Conservation (phyloP, 345 rosid genomes). For the Eucalyptus cloeziana region DNA sequence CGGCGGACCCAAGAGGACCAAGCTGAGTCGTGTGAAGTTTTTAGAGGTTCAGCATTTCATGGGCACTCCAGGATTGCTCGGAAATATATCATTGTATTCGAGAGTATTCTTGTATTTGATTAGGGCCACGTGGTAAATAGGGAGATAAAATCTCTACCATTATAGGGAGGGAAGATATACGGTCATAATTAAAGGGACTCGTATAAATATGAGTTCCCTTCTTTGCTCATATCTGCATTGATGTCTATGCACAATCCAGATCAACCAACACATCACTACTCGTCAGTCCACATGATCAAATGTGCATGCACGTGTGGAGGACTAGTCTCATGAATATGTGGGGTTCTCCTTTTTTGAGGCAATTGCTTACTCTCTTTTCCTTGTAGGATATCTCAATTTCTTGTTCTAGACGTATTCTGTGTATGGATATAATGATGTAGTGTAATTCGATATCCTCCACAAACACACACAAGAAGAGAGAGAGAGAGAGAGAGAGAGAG, state of each 20-base stretch:
- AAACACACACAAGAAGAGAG: too few relatives aligned
- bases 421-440: background rate
- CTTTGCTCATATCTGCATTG: background rate
- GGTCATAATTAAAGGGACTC: background rate
- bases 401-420: background rate
- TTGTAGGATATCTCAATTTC: background rate
- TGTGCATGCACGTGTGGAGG: background rate
- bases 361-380: background rate
- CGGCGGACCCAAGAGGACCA: background rate
- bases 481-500: background rate
- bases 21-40: background rate
- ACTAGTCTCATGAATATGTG: background rate
- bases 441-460: background rate
- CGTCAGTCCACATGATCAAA: background rate
- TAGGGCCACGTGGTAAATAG: background rate
- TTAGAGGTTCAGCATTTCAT: background rate
- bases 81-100: background rate
- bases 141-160: background rate
- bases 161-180: rapidly evolving
- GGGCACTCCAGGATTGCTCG: background rate
- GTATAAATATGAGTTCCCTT: background rate
- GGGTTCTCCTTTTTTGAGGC: background rate
- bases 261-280: background rate
- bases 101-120: background rate
- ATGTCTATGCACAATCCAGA: background rate